phyloP scores from a whole-genome alignment of 2,329 filamentous ascomycete species.

The Triangularia setosa region DNA sequence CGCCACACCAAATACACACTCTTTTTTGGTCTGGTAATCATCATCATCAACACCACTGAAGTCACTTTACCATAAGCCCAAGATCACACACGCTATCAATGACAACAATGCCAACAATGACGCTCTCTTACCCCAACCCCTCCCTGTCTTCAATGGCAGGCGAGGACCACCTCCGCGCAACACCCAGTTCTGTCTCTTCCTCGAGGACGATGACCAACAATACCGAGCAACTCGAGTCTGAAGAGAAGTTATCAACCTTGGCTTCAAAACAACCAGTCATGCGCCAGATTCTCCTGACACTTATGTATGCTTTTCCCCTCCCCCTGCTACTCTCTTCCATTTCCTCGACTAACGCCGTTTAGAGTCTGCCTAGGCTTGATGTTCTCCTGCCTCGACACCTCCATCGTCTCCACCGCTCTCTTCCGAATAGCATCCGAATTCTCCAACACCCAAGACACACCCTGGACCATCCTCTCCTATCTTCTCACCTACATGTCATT shows the following conservation, averaged over 20 bases:
- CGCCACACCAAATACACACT: background rate
- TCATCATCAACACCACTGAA: background rate
- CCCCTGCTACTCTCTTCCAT: background rate
- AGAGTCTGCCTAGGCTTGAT: constrained; percentile 51
- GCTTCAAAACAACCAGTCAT: constrained; percentile 5
- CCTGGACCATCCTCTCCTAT: constrained; percentile 55
- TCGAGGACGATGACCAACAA: background rate
- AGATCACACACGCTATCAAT: background rate
- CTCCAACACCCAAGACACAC: constrained; percentile 46
- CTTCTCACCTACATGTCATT: constrained; percentile 57
- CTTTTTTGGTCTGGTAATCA: background rate
- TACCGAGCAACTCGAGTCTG: background rate
- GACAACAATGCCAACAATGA: constrained; percentile 9
- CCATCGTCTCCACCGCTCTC: constrained; percentile 55
- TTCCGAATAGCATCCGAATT: constrained; percentile 53
- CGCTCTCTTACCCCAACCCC: constrained; percentile 22
- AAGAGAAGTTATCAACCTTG: background rate
- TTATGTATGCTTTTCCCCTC: constrained; percentile 14
- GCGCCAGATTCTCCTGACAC: constrained; percentile 19
- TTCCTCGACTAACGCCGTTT: background rate
- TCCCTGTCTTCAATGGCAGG: constrained; percentile 22
- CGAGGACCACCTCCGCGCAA: background rate
- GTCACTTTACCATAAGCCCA: too few species aligned
- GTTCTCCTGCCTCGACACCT: constrained; percentile 55
- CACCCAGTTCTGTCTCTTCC: background rate